These are phyloP conservation scores for Teratosphaeria nubilosa DNA, from an alignment of 2,329 filamentous ascomycete genomes.

Conservation along the genomic window DNA sequence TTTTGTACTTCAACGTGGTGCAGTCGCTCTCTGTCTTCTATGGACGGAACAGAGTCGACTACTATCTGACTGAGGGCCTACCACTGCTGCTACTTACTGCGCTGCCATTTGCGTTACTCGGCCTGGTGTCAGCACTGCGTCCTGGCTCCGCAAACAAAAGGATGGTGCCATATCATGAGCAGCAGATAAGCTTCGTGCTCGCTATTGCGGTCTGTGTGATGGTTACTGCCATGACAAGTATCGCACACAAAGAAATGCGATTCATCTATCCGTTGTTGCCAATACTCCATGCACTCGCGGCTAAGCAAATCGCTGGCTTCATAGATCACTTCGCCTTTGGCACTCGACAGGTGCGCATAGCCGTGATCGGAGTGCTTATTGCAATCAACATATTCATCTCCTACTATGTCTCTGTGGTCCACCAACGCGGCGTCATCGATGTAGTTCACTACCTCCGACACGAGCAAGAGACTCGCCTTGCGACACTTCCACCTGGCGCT, in stretches of 20 bases:
- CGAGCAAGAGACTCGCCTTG: conserved; percentile 30
- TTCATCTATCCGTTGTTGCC: conserved; percentile 93
- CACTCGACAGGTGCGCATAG: conserved; percentile 33
- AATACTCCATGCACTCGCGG: conserved; percentile 70
- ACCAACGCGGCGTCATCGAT: conserved; percentile 69
- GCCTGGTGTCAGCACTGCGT: conserved; percentile 32
- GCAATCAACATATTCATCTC: conserved; percentile 60
- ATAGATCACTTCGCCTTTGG: conserved; percentile 38
- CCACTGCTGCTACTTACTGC: conserved; percentile 77
- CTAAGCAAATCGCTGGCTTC: conserved; percentile 55
- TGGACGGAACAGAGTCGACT: conserved; percentile 80
- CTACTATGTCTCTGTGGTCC: conserved; percentile 62
- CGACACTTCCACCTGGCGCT: not conserved
- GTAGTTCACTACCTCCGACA: conserved; percentile 67
- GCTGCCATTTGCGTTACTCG: conserved; percentile 63
- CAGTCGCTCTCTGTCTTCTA: conserved; percentile 88
- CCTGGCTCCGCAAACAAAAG: not conserved
- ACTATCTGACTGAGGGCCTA: conserved; percentile 83
- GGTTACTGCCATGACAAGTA: conserved; percentile 56
- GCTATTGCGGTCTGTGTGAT: conserved; percentile 49
- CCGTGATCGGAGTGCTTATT: conserved; percentile 45
- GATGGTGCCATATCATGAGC: conserved; percentile 7
- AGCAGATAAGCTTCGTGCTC: conserved; percentile 37
- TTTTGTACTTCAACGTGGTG: conserved; percentile 81
- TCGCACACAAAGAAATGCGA: conserved; percentile 93